Base-by-base conservation (phyloP, 2,329 filamentous ascomycete species). In the Ceratocystis diversiconidia region DNA sequence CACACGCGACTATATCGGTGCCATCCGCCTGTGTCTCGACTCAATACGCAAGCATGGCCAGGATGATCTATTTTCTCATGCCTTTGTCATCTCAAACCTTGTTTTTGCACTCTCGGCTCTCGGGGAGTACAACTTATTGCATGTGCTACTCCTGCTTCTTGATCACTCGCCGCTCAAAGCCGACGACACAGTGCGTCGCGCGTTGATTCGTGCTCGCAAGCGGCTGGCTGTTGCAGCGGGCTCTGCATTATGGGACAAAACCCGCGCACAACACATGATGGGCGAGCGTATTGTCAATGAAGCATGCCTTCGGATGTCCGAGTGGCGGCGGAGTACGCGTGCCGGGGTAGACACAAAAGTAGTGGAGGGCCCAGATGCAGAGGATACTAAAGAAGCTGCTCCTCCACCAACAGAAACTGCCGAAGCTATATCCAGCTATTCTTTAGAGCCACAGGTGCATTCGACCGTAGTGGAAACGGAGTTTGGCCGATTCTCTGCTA, bases 31-130 rank as follows among this genome's bases (percentile, higher is more conserved):
- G 22, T 36, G 44, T 32, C 62, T 67, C 1, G 36, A 48, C 4
- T 65, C 62, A 3, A 41, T 63, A 22, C 48, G 48, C 10, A 62
- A 60, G 41, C 62, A 67, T 22, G 63, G 66, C 3, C 32, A 36
- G n/a, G 48, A 46, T 17, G 63, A 67, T 44, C 10, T 63, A 28
- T 65, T 67, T 17, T 57, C 46, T 32, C 59, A 65, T 30, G 57
- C 59, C 12, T 65, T 59, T 48, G 28, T 63, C 5, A 22, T 61
- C 4, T 67, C 66, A 1, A 67, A 67, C 19, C 43, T 67, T 25
- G 61, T 67, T 8, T 67, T 67, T 67, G 63, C 62, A 8, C 30
- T 65, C 25, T 67, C 66, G 15, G 66, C 66, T 2, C 48, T 67
- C 10, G 30, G 48, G 32, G 63, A 67, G 12, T 67, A 67, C 60